Percentiles rank a stretch among this genome's conserved stretches.
Evolutionary conservation across 2,329 filamentous ascomycete species (phyloP).

Genomic region (Verticillium klebahnii): DNA sequence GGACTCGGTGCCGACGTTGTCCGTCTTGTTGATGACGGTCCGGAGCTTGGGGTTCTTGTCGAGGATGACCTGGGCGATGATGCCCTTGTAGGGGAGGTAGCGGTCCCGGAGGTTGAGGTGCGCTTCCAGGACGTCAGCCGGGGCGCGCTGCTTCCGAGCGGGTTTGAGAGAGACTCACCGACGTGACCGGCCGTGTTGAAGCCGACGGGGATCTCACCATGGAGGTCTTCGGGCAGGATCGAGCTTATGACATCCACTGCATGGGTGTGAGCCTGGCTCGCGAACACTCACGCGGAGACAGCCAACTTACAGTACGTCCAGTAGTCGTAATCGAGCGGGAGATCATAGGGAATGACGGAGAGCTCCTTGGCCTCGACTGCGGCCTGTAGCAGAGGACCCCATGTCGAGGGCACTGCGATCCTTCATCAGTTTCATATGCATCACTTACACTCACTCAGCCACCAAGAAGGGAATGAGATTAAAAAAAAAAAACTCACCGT

Average conservation of each 20-base stretch:
- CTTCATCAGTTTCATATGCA: not conserved
- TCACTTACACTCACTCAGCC: not conserved
- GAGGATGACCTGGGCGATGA: conserved; percentile 79
- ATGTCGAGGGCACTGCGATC: conserved; percentile 61
- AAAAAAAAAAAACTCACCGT: conserved; percentile 38
- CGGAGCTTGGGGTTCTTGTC: conserved; percentile 82
- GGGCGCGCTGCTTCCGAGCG: not conserved
- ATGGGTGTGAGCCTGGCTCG: conserved; percentile 12
- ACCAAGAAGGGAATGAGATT: too few species aligned
- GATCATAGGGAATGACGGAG: conserved; percentile 67
- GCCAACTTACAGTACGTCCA: conserved; percentile 69
- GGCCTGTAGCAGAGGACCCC: conserved; percentile 66
- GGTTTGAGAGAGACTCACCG: conserved; percentile 41
- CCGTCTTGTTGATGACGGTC: conserved; percentile 94
- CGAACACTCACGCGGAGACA: too few species aligned
- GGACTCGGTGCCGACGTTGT: conserved; percentile 79
- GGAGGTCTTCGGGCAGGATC: conserved; percentile 73
- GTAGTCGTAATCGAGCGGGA: conserved; percentile 76
- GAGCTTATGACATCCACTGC: conserved; percentile 76
- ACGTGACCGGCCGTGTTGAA: conserved; percentile 90
- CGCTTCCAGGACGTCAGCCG: conserved; percentile 34
- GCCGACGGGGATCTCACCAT: conserved; percentile 76
- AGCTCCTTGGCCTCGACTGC: conserved; percentile 66
- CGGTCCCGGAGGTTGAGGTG: conserved; percentile 85
- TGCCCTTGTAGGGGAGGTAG: conserved; percentile 78